Percentiles rank a stretch among this genome's conserved stretches.
Evolutionary conservation across 2,329 filamentous ascomycete species (phyloP).

Genomic region (Bipolaris gigantea): DNA sequence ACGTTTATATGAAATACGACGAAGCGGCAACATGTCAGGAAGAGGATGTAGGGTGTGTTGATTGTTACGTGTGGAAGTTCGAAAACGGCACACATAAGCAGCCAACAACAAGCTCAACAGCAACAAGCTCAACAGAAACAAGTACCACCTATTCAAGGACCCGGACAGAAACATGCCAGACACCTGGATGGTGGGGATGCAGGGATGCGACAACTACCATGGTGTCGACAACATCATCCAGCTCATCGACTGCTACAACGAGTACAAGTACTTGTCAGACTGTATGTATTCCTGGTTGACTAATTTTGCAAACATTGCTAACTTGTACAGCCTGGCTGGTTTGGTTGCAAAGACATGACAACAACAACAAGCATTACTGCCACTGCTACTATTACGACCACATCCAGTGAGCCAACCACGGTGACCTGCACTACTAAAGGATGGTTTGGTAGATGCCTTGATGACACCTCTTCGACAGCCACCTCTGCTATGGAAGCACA

Average conservation of each 20-base stretch:
- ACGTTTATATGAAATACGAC: constrained; percentile 41
- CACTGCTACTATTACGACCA: constrained; percentile 21
- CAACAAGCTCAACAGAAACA: constrained; percentile 29
- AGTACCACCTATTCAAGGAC: constrained; percentile 31
- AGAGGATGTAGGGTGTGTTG: constrained; percentile 40
- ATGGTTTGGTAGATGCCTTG: constrained; percentile 42
- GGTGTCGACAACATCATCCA: constrained; percentile 24
- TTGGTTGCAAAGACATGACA: constrained; percentile 40
- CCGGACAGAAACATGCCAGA: constrained; percentile 42
- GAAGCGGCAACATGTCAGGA: constrained; percentile 38
- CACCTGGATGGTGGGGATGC: constrained; percentile 45
- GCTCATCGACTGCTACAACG: constrained; percentile 25
- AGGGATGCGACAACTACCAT: constrained; percentile 38
- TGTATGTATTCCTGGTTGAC: constrained; percentile 17
- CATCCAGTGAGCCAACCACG: constrained; percentile 24
- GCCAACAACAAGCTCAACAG: constrained; percentile 26
- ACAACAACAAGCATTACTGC: constrained; percentile 24
- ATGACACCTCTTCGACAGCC: constrained; percentile 29
- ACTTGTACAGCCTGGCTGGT: constrained; percentile 39
- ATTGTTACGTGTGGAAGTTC: constrained; percentile 44
- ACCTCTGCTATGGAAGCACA: constrained; percentile 31
- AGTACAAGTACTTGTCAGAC: constrained; percentile 40
- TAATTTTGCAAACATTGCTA: neutral
- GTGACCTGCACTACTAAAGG: constrained; percentile 41
- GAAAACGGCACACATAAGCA: constrained; percentile 41